Evolutionary conservation across 2,329 filamentous ascomycete genomes (phyloP).

Genomic region (Apiospora kogelbergensis): DNA sequence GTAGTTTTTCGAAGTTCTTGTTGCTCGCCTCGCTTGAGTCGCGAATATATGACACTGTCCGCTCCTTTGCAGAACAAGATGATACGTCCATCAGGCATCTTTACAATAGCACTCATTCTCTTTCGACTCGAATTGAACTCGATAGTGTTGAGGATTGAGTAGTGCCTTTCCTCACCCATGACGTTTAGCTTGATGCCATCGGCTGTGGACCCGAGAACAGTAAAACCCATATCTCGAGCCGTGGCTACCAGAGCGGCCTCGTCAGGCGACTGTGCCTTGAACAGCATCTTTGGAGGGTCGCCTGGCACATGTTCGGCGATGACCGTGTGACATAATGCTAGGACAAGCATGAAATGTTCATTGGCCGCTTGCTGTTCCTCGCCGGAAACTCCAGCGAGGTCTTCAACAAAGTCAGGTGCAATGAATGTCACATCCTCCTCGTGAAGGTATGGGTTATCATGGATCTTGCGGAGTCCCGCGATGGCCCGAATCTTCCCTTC

Average conservation of each 20-base stretch:
- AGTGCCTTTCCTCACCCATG: constrained; percentile 81
- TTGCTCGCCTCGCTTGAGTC: constrained; percentile 83
- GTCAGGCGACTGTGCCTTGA: constrained; percentile 96
- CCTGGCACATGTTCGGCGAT: constrained; percentile 87
- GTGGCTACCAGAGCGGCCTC: constrained; percentile 93
- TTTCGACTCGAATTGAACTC: constrained; percentile 98
- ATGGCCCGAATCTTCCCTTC: constrained; percentile 74
- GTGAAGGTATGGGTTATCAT: constrained; percentile 88
- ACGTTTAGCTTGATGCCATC: constrained; percentile 86
- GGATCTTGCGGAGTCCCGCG: constrained; percentile 68
- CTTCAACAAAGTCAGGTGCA: constrained; percentile 83
- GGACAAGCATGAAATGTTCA: constrained; percentile 88
- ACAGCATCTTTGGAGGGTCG: constrained; percentile 87
- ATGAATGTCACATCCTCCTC: constrained; percentile 92
- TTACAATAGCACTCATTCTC: constrained; percentile 95
- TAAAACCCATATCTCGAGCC: constrained; percentile 93
- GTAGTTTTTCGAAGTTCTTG: constrained; percentile 78
- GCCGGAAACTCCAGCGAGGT: constrained; percentile 77
- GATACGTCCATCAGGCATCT: constrained; percentile 89
- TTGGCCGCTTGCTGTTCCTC: constrained; percentile 75
- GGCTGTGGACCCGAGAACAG: constrained; percentile 75
- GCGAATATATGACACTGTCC: constrained; percentile 94
- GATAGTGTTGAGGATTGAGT: constrained; percentile 87
- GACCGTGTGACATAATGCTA: constrained; percentile 96
- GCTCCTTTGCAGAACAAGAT: constrained; percentile 96